A percentile compares a stretch with the other conserved stretches of the same genome.
phyloP scores from a whole-genome alignment of 345 rosid species.

The Eucalyptus pauciflora region DNA sequence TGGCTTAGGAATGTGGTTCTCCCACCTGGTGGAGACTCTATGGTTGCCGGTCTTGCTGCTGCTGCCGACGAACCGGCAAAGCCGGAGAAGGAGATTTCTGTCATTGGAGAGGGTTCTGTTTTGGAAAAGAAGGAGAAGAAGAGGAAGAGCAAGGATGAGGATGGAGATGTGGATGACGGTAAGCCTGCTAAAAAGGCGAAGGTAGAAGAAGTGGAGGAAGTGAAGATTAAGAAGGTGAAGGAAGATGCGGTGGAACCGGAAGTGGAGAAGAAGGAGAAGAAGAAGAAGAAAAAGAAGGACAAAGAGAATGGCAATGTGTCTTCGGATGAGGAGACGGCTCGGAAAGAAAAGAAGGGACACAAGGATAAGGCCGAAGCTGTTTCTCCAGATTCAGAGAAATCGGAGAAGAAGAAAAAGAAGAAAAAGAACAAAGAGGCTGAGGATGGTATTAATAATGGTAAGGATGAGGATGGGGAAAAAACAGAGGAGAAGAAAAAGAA shows the following conservation, averaged over 20 bases:
- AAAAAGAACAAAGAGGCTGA: conserved; percentile 50
- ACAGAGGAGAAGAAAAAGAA: conserved; percentile 70
- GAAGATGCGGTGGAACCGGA: conserved; percentile 12
- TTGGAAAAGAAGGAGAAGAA: conserved; percentile 23
- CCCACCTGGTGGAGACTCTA: conserved; percentile 66
- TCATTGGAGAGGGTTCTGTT: neutral
- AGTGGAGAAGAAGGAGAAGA: conserved; percentile 29
- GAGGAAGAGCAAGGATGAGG: neutral
- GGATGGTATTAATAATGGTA: conserved; percentile 14
- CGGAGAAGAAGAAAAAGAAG: conserved; percentile 66
- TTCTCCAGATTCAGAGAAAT: conserved; percentile 27
- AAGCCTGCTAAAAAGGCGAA: conserved; percentile 49
- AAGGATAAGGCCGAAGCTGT: conserved; percentile 14
- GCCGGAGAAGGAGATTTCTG: neutral
- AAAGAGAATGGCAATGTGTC: conserved; percentile 24
- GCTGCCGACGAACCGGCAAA: conserved; percentile 21
- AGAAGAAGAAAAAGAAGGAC: conserved; percentile 41
- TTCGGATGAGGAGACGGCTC: conserved; percentile 13
- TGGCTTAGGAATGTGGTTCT: conserved; percentile 70
- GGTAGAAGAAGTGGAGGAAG: conserved; percentile 17
- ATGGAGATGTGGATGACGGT: conserved; percentile 5
- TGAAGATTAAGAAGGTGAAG: conserved; percentile 18
- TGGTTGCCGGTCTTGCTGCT: conserved; percentile 68
- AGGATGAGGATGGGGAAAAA: conserved; percentile 30
- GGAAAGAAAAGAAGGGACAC: conserved; percentile 41